A percentile compares a stretch with the other conserved stretches of the same genome.
These are phyloP conservation scores for Hypocrella siamensis DNA, from an alignment of 2,329 filamentous ascomycete species.

Conservation along the genomic window DNA sequence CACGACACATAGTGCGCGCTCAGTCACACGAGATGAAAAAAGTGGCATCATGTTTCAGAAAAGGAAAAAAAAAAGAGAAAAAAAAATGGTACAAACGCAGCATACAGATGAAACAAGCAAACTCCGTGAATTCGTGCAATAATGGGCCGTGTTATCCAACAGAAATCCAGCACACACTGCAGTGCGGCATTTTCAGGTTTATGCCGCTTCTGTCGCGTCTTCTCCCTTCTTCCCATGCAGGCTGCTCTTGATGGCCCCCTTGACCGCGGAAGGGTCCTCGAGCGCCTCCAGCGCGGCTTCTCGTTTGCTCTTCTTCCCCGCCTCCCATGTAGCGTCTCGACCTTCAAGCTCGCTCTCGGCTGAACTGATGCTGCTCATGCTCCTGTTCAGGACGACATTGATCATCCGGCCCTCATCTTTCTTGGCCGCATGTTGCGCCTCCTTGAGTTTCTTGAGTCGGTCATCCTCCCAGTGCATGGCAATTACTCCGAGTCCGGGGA, in stretches of 20 bases:
- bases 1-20: no score
- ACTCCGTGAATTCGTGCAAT: no score
- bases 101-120: no score
- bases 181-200: no score
- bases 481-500: constrained; percentile 61
- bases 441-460: constrained; percentile 58
- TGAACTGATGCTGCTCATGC: constrained; percentile 35
- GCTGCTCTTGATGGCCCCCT: constrained; percentile 15
- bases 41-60: no score
- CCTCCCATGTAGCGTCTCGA: constrained; percentile 23
- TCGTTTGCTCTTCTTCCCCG: constrained; percentile 30
- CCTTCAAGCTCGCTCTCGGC: constrained; percentile 34
- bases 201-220: background rate
- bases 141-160: no score
- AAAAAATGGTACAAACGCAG: no score
- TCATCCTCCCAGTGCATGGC: constrained; percentile 69
- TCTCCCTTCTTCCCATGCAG: constrained; percentile 11
- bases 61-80: no score
- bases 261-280: constrained; percentile 31
- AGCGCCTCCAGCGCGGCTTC: constrained; percentile 34
- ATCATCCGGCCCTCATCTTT: constrained; percentile 40
- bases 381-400: constrained; percentile 41
- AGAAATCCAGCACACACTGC: no score
- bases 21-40: no score
- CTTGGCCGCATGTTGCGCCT: constrained; percentile 59